Base-by-base conservation (phyloP, 345 rosid genomes). In the Eucalyptus erythrocorys region DNA sequence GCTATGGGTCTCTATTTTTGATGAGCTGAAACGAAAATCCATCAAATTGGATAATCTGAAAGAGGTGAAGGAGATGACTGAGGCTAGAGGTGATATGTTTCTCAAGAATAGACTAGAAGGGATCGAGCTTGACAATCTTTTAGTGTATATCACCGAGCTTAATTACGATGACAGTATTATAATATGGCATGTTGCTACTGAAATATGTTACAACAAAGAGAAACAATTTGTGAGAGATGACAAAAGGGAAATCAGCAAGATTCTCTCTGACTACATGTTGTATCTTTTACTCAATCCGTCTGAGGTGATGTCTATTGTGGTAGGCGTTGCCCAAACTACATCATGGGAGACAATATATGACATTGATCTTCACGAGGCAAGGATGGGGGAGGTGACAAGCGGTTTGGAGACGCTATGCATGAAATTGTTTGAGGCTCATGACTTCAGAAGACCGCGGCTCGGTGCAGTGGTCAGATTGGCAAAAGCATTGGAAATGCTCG, bases 31-130 rank as follows among this genome's bases (percentile, higher is more conserved):
- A 32, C 0, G 0, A 7, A 66, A 66, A 32, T 66, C 2, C 10
- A 0, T 8, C 6, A 2, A 1, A 4, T 1, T 3, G 42, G 0
- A n/a, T 7, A 1, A 66, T 32, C 3, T 1, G 2, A 8, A 3
- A 16, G 1, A 66, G 22, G 42, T 8, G 40, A 66, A 0, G 79
- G 3, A 15, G 22, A 66, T 30, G 32, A 6, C 14, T 30, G 19
- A 64, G 19, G 16, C 37, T 64, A 4, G 17, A 64, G 34, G 37
- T n/a, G 19, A 30, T 64, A 0, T 6, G 17, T 64, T 64, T 64
- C 71, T 64, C 37, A 14, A 30, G n/a, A 57, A 30, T 2, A 2
- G 22, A 50, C 17, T 1, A 16, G 21, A 1, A 1, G 53, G 2
- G 15, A 51, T 17, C 8, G 7, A 17, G 6, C 3, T 22, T 9